Evolutionary conservation across 2,329 filamentous ascomycete genomes (phyloP).

Genomic region (Penicillium sp.): DNA sequence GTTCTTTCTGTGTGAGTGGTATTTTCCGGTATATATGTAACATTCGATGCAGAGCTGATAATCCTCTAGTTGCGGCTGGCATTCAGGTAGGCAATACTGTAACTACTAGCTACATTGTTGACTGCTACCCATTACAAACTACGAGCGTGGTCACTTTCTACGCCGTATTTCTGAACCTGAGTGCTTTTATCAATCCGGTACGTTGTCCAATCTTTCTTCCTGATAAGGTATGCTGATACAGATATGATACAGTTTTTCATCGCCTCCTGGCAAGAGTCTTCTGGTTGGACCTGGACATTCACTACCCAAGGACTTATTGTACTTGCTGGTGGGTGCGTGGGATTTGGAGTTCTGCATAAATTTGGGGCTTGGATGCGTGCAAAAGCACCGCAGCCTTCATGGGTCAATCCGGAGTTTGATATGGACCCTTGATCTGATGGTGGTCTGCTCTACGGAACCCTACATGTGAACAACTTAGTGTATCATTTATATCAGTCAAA

Average conservation of each 20-base stretch:
- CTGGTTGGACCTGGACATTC: constrained; percentile 53
- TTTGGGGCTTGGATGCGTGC: constrained; percentile 40
- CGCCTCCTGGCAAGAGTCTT: constrained; percentile 44
- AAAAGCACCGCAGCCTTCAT: constrained; percentile 18
- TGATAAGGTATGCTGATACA: background rate
- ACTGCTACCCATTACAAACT: constrained; percentile 54
- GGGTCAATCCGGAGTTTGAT: constrained; percentile 48
- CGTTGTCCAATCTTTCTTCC: constrained; percentile 1
- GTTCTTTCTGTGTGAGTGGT: constrained; percentile 52
- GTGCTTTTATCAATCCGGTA: constrained; percentile 46
- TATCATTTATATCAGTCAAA: too few relatives aligned
- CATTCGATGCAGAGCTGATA: background rate
- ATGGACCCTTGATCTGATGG: background rate
- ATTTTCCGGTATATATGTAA: background rate
- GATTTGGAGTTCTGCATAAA: constrained; percentile 38
- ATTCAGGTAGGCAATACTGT: constrained; percentile 58
- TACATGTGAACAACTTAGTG: too few relatives aligned
- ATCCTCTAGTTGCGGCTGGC: constrained; percentile 48
- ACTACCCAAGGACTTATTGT: constrained; percentile 49
- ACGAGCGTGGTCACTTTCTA: constrained; percentile 56
- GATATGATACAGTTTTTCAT: constrained; percentile 47
- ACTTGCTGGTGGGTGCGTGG: constrained; percentile 34
- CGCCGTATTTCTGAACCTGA: constrained; percentile 52
- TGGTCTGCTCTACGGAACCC: too few relatives aligned
- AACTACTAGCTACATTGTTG: constrained; percentile 53